These are phyloP conservation scores for Dioszegia crocea DNA, from an alignment of 768 basidiomycete species.

Conservation along the genomic window DNA sequence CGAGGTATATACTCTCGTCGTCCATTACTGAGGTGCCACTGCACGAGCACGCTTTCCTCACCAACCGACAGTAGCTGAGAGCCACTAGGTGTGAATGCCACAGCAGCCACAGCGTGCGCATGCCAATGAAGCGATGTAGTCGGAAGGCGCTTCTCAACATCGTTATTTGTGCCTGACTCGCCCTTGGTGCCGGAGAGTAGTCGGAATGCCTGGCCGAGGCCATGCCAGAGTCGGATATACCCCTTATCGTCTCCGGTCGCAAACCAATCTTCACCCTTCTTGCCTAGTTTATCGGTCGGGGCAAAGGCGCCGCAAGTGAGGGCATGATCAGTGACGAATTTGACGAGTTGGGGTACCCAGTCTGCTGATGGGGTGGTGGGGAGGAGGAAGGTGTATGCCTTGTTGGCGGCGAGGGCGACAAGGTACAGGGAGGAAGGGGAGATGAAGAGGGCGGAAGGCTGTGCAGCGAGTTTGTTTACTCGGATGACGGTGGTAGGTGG, in stretches of 20 bases:
- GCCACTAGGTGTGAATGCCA: slow-evolving; percentile 84
- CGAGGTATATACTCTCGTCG: slow-evolving; percentile 89
- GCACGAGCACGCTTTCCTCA: slow-evolving; percentile 91
- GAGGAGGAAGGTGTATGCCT: slow-evolving; percentile 45
- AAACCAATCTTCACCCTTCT: slow-evolving; percentile 67
- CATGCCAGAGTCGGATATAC: slow-evolving; percentile 86
- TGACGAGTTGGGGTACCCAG: slow-evolving; percentile 50
- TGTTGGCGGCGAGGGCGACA: slow-evolving; percentile 41
- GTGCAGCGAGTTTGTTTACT: slow-evolving; percentile 31
- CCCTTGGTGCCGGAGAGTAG: neutral
- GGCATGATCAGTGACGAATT: slow-evolving; percentile 73
- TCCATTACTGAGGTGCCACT: slow-evolving; percentile 88
- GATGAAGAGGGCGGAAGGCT: slow-evolving; percentile 36
- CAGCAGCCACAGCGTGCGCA: slow-evolving; percentile 80
- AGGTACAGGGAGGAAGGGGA: slow-evolving; percentile 43
- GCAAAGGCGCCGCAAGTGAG: slow-evolving; percentile 83
- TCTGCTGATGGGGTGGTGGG: slow-evolving; percentile 2
- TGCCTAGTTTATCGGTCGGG: slow-evolving; percentile 56
- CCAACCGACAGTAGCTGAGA: slow-evolving; percentile 90
- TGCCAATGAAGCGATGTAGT: slow-evolving; percentile 94
- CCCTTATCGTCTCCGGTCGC: slow-evolving; percentile 89
- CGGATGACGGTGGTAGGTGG: neutral
- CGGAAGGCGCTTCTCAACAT: slow-evolving; percentile 62
- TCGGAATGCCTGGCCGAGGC: slow-evolving; percentile 59
- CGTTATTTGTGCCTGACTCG: neutral